These are phyloP conservation scores for Prototheca wickerhamii DNA, from an alignment of 163 green algal species.

Conservation along the genomic window DNA sequence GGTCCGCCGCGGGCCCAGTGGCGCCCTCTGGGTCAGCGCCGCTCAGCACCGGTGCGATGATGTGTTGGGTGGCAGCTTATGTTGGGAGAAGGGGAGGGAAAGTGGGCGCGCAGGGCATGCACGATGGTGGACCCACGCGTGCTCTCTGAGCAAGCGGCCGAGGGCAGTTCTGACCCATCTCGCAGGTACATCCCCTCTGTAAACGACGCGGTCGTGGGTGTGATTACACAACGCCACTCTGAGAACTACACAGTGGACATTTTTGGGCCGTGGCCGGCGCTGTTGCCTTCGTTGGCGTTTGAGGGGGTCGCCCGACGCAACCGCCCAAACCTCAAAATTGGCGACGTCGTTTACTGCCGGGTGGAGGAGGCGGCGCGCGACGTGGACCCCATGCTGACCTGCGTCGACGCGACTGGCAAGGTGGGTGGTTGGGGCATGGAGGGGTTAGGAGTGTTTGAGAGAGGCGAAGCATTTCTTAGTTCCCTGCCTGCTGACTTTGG, in stretches of 20 bases:
- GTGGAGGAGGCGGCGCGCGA: conserved; percentile 47
- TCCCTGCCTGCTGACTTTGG: too few relatives aligned
- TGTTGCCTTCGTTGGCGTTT: conserved; percentile 75
- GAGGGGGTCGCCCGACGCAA: conserved; percentile 78
- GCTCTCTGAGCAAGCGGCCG: too few relatives aligned
- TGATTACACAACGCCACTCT: conserved; percentile 51
- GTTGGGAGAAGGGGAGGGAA: too few relatives aligned
- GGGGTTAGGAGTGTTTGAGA: background rate
- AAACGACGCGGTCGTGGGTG: conserved; percentile 66
- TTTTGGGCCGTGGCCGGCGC: conserved; percentile 48
- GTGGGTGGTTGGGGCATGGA: conserved; percentile 2
- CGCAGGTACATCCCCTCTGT: conserved; percentile 59
- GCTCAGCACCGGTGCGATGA: conserved; percentile 48
- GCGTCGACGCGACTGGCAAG: conserved; percentile 29
- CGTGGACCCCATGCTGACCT: conserved; percentile 27
- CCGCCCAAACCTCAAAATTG: conserved; percentile 53
- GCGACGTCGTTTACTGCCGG: conserved; percentile 67
- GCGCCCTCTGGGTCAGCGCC: conserved; percentile 51
- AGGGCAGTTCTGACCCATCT: too few relatives aligned
- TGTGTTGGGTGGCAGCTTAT: too few relatives aligned
- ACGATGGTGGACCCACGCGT: too few relatives aligned
- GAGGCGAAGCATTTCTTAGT: too few relatives aligned
- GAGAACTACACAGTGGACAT: conserved; percentile 83
- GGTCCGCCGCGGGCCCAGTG: conserved; percentile 30
- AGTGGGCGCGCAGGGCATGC: too few relatives aligned